phyloP scores from a whole-genome alignment of 1,284 basidiomycete genomes.

The Apiotrichum veenhuisii region DNA sequence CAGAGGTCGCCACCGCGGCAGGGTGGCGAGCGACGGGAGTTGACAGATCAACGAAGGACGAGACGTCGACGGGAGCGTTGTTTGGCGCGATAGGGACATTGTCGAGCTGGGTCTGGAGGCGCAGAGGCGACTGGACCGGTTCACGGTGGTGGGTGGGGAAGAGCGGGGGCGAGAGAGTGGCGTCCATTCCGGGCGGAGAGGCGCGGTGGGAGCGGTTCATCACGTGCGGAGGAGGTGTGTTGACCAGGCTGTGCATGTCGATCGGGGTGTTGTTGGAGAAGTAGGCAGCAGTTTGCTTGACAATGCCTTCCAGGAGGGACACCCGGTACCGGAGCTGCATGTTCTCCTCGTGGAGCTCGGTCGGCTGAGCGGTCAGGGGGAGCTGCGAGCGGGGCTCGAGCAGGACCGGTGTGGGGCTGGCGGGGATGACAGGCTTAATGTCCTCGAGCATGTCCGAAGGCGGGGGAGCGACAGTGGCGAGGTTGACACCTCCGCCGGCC shows the following conservation, averaged over 20 bases:
- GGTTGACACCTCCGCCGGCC: slow-evolving; percentile 35
- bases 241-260: slow-evolving; percentile 10
- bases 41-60: slow-evolving; percentile 23
- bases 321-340: slow-evolving; percentile 36
- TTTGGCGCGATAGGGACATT: slow-evolving; percentile 5
- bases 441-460: slow-evolving; percentile 31
- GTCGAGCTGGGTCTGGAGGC: slow-evolving; percentile 18
- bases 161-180: slow-evolving; percentile 33
- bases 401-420: slow-evolving; percentile 4
- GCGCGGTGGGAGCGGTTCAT: slow-evolving; percentile 13
- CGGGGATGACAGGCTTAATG: slow-evolving; percentile 27
- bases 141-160: slow-evolving; percentile 19
- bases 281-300: slow-evolving; percentile 42
- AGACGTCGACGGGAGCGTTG: slow-evolving; percentile 13
- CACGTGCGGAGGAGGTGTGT: not conserved
- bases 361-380: slow-evolving; percentile 4
- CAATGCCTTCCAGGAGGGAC: slow-evolving; percentile 38
- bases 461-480: slow-evolving; percentile 40
- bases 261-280: slow-evolving; percentile 23
- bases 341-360: slow-evolving; percentile 32
- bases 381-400: slow-evolving; percentile 2
- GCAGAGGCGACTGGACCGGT: slow-evolving; percentile 17
- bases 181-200: slow-evolving; percentile 22
- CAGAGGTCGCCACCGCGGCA: slow-evolving; percentile 47
- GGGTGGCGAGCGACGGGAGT: slow-evolving; percentile 45